phyloP scores from a whole-genome alignment of 768 basidiomycete species.

The Russula earlei region DNA sequence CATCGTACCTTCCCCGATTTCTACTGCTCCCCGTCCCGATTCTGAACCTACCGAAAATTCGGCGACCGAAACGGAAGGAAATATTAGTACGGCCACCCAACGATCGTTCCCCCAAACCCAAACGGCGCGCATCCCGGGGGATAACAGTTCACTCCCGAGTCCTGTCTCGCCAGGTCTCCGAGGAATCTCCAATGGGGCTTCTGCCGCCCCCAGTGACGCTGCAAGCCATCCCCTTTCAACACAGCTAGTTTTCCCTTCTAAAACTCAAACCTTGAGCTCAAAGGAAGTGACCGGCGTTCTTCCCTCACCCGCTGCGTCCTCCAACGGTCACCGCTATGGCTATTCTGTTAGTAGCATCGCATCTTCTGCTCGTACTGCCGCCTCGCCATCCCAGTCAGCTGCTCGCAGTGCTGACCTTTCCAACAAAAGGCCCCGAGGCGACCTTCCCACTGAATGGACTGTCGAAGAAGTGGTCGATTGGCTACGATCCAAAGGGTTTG shows the following conservation, averaged over 20 bases:
- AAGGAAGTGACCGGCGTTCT: conserved; percentile 26
- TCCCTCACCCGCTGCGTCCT: conserved; percentile 26
- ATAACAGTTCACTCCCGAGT: conserved; percentile 19
- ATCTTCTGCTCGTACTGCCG: conserved; percentile 4
- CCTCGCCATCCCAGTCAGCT: background rate
- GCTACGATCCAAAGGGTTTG: conserved; percentile 79
- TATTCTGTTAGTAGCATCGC: conserved; percentile 10
- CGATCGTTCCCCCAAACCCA: conserved; percentile 21
- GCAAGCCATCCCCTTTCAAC: background rate
- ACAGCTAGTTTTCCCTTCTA: conserved; percentile 11
- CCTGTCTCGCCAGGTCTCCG: conserved; percentile 22
- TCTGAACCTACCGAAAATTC: background rate
- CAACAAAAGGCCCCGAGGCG: conserved; percentile 27
- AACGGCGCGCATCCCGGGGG: background rate
- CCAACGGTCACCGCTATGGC: conserved; percentile 22
- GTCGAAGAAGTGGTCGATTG: conserved; percentile 87
- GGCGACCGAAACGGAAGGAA: conserved; percentile 21
- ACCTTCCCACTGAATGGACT: conserved; percentile 65
- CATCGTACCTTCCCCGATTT: conserved; percentile 26
- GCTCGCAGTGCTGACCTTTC: background rate
- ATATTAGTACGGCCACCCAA: conserved; percentile 25
- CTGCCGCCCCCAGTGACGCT: background rate
- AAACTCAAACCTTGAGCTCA: conserved; percentile 5
- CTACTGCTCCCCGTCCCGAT: conserved; percentile 11
- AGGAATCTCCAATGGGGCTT: conserved; percentile 3